phyloP scores from a whole-genome alignment of 257 asterid genomes.

The Misopates orontium region DNA sequence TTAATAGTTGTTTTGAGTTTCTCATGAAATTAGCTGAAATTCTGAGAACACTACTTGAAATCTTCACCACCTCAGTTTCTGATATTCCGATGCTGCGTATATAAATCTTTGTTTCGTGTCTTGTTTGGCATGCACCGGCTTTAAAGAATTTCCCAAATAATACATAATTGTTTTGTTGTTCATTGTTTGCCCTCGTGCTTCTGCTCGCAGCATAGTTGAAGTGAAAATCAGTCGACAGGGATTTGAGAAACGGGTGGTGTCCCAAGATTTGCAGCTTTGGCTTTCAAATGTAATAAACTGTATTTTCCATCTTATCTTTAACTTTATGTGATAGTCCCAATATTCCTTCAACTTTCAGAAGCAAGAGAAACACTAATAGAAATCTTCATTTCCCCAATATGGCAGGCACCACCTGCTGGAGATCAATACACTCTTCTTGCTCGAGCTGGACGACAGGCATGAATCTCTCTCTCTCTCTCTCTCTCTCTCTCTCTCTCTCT shows the following conservation, averaged over 20 bases:
- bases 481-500: background rate
- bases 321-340: background rate
- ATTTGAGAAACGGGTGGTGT: conserved; percentile 90
- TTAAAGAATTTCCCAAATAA: background rate
- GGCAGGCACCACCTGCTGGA: conserved; percentile 75
- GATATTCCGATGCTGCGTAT: too few species aligned
- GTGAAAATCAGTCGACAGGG: conserved; percentile 85
- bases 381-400: conserved; percentile 12
- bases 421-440: conserved; percentile 86
- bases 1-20: background rate
- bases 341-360: background rate
- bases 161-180: background rate
- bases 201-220: conserved; percentile 47
- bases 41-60: background rate
- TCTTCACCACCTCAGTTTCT: too few species aligned
- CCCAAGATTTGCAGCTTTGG: conserved; percentile 98
- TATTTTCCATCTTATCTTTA: background rate
- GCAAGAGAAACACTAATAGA: background rate
- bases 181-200: conserved; percentile 5
- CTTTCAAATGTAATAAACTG: conserved; percentile 72
- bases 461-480: background rate
- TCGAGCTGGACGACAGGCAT: conserved; percentile 97
- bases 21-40: background rate
- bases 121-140: too few species aligned
- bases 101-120: too few species aligned